A percentile compares a stretch with the other conserved stretches of the same genome.
Evolutionary conservation across 352 stramenopile genomes (phyloP).

Genomic region (Elongisporangium prolatum): DNA sequence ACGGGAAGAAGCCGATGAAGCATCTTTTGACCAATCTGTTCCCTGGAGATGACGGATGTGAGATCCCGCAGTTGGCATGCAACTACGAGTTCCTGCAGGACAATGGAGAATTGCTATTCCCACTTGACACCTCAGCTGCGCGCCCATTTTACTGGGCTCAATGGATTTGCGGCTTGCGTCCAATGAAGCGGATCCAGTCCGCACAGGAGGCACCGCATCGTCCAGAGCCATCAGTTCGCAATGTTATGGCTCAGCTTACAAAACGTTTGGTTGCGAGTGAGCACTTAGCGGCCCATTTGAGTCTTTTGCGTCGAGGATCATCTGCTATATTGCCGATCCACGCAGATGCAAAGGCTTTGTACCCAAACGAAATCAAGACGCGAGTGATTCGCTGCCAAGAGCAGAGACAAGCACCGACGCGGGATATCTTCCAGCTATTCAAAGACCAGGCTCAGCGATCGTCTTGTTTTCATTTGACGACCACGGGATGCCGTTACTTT

Average conservation of each 20-base stretch:
- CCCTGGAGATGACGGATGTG: conserved; percentile 46
- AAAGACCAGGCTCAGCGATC: conserved; percentile 17
- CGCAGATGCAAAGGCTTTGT: conserved; percentile 29
- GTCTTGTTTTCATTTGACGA: conserved; percentile 18
- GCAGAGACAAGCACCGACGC: conserved; percentile 23
- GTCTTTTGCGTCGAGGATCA: conserved; percentile 5
- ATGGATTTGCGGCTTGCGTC: conserved; percentile 65
- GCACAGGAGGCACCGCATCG: conserved; percentile 13
- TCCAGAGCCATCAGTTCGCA: conserved; percentile 63
- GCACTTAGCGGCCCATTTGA: conserved; percentile 16
- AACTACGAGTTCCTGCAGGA: conserved; percentile 45
- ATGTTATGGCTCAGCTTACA: conserved; percentile 53
- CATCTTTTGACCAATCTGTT: conserved; percentile 59
- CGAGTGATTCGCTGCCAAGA: conserved; percentile 38
- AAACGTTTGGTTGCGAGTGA: conserved; percentile 41
- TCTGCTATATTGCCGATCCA: conserved; percentile 26
- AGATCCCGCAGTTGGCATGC: conserved; percentile 29
- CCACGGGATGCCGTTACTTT: conserved; percentile 48
- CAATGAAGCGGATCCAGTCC: conserved; percentile 31
- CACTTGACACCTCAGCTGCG: conserved; percentile 17
- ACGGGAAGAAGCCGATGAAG: conserved; percentile 1
- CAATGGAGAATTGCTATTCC: conserved; percentile 40
- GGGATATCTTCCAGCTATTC: conserved; percentile 43
- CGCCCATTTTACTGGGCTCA: conserved; percentile 73
- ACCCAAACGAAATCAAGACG: conserved; percentile 40